Conservation (phyloP, 768 basidiomycete genomes). For the Leucocoprinus leucothites region DNA sequence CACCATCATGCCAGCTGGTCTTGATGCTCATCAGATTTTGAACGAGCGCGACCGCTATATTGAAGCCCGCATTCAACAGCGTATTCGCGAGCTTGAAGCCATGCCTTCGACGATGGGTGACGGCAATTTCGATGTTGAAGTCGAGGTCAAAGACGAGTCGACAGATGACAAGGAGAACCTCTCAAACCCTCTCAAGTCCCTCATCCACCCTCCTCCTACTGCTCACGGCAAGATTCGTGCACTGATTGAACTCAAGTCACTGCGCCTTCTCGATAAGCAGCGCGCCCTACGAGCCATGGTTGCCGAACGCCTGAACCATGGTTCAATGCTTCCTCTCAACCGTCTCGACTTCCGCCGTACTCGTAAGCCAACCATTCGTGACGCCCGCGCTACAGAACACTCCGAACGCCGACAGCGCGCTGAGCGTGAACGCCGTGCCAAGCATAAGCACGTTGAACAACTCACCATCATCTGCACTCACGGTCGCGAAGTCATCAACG, state of each 20-base stretch:
- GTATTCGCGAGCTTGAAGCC: conserved; percentile 81
- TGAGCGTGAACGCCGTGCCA: conserved; percentile 91
- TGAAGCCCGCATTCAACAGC: conserved; percentile 84
- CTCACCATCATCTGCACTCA: conserved; percentile 84
- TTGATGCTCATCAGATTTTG: conserved; percentile 89
- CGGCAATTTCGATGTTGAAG: conserved; percentile 54
- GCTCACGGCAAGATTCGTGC: conserved; percentile 84
- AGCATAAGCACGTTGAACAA: conserved; percentile 95
- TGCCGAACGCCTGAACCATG: conserved; percentile 83
- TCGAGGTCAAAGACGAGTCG: conserved; percentile 33
- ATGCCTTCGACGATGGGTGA: conserved; percentile 80
- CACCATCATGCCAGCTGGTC: conserved; percentile 83
- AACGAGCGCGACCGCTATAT: conserved; percentile 91
- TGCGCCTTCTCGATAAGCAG: conserved; percentile 89
- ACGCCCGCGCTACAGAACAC: conserved; percentile 86
- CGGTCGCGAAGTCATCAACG: conserved; percentile 70
- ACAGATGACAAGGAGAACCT: conserved; percentile 44
- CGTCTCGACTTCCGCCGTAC: conserved; percentile 86
- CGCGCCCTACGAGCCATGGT: conserved; percentile 81
- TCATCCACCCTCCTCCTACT: conserved; percentile 55
- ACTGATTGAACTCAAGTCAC: conserved; percentile 88
- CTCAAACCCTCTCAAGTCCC: conserved; percentile 28
- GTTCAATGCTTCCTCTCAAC: conserved; percentile 86
- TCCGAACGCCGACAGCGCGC: conserved; percentile 88
- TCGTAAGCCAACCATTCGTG: conserved; percentile 83